Evolutionary conservation across 495 filamentous ascomycete species (phyloP), one percentile per base, ranked within the genome.

Genomic region (Talaromyces thailandensis): DNA sequence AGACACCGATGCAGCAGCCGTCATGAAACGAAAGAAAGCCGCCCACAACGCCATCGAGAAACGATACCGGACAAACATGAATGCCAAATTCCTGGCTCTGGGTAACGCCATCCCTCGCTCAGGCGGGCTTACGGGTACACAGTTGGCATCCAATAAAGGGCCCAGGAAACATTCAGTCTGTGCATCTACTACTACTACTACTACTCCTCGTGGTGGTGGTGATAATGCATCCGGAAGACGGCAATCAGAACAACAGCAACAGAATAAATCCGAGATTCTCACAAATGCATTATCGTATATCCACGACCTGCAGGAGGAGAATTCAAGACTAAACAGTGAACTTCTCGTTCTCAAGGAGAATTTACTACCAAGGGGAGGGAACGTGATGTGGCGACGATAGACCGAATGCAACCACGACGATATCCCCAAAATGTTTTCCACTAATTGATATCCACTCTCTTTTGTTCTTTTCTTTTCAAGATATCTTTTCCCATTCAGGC

Each of bases 261-360:
- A 79, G 9, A 80, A 80, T 62, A 80, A 80, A 60, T 79, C 76
- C 0, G 82, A 82, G 48, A 85, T 92, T 51, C 75, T 96, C 53
- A 82, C 81, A 64, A 82, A 84, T 68, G 84, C 84, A 16, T 82
- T 96, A 21, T 84, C 90, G 45, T 88, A 91, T 53, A 78, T 96
- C 69, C 82, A 85, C 56, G 81, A 73, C 18, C 63, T 80, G 40
- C 76, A 80, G 60, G 73, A 76, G 55, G 71, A 76, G 63, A 80
- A 77, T 32, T 69, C 71, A 48, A 66, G 71, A 0, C 56, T 78
- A 48, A 70, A 73, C 40, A 75, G 74, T 66, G 77, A 80, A 62
- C 26, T 80, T 35, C 63, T 66, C 0, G 24, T 77, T 7, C 32
- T 78, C 40, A 76, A 73, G 60, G 72, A 75, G 58, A 71, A 71